phyloP scores from a whole-genome alignment of 106 monocot species.

The Amphibolis antarctica region DNA sequence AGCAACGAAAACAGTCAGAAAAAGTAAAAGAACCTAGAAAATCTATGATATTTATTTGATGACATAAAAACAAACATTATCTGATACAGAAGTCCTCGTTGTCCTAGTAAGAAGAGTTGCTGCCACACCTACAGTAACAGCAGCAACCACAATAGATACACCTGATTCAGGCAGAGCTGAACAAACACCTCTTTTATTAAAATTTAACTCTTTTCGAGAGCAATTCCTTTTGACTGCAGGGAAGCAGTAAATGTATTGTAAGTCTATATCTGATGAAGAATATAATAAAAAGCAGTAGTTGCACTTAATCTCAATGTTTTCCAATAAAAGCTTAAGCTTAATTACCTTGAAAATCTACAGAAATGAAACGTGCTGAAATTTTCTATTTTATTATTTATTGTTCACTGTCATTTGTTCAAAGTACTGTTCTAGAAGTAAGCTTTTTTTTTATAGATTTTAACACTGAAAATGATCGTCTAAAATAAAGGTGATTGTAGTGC shows the following conservation, averaged over 20 bases:
- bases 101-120: constrained; percentile 44
- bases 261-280: too few species aligned
- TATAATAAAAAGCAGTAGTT: too few species aligned
- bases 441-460: too few species aligned
- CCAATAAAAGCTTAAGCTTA: too few species aligned
- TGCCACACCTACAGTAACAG: constrained; percentile 54
- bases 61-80: constrained; percentile 15
- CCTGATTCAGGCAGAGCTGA: constrained; percentile 59
- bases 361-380: too few species aligned
- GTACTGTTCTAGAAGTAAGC: too few species aligned
- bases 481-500: too few species aligned
- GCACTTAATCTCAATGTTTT: too few species aligned
- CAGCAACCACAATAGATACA: constrained; percentile 39
- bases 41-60: not conserved
- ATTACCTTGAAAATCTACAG: too few species aligned
- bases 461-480: too few species aligned
- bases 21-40: not conserved
- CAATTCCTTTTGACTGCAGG: not conserved
- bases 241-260: not conserved
- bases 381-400: too few species aligned
- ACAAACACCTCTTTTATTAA: constrained; percentile 6
- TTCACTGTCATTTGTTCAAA: too few species aligned
- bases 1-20: constrained; percentile 13
- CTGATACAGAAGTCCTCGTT: constrained; percentile 26
- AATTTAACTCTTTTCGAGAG: not conserved